Evolutionary conservation across 2,329 filamentous ascomycete species (phyloP).

Genomic region (Trichoderma breve): DNA sequence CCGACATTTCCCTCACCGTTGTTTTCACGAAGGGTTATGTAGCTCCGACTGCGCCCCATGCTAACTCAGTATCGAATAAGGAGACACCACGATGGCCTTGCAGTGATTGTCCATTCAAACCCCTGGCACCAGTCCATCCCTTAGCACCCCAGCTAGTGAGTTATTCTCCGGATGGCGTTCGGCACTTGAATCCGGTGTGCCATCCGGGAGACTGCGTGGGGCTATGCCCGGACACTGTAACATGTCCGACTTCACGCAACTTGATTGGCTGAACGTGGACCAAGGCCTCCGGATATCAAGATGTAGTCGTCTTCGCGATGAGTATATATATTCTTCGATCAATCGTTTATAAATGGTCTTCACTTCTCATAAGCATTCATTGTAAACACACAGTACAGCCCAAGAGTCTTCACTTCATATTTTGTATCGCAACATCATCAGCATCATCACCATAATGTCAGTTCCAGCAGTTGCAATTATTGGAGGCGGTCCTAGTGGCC

Average conservation of each 20-base stretch:
- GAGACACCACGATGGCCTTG: neutral
- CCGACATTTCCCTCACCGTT: neutral
- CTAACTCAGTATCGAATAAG: neutral
- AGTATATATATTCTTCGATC: neutral
- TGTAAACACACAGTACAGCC: neutral
- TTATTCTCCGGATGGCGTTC: neutral
- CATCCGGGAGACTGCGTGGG: neutral
- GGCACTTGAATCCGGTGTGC: neutral
- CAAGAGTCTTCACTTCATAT: neutral
- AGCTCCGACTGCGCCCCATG: neutral
- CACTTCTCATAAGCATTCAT: neutral
- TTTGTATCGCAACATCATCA: neutral
- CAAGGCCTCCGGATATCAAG: neutral
- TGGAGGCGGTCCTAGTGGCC: conserved; percentile 43
- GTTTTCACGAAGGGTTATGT: neutral
- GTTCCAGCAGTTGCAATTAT: conserved; percentile 43
- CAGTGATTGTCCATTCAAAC: no score
- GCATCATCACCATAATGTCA: neutral
- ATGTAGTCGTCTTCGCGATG: neutral
- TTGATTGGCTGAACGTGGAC: neutral
- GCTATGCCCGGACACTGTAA: neutral
- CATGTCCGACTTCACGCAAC: neutral
- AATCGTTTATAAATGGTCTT: neutral
- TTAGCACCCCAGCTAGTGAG: neutral
- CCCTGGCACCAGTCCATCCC: neutral